Evolutionary conservation across 768 basidiomycete genomes (phyloP), one percentile per base, ranked within the genome.

Genomic region (Dendrothele bispora): DNA sequence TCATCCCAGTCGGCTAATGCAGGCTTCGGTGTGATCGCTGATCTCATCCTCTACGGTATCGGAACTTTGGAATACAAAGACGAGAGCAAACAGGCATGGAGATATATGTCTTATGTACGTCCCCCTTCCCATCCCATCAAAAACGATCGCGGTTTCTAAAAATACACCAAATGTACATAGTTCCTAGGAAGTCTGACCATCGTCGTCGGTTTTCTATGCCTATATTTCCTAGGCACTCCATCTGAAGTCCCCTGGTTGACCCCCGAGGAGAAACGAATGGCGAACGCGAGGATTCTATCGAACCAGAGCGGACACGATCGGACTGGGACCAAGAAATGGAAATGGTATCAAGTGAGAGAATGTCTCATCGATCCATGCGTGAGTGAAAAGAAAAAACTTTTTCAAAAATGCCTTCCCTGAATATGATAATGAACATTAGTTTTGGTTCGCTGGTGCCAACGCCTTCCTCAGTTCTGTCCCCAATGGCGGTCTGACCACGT

Each of bases 331-430:
- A 43, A 37, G 26, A 46, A 35, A 22, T 51, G 50, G 50, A 44
- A 51, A 25, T 51, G 50, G 50, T 22, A 46, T 21, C 50, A 51
- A 18, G 50, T 51, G n/a, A 39, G 20, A 18, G 50, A 51, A 20
- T 37, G 36, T 22, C 29, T 51, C 14, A 35, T 24, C 14, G 50
- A 51, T 24, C 50, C 50, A n/a, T 37, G n/a, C 37, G 45, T 46
- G 20, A 17, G 45, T 26, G 5, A n/a, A n/a, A n/a, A n/a, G n/a
- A n/a, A n/a, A n/a, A n/a, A n/a, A n/a, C n/a, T n/a, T n/a, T n/a
- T n/a, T n/a, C n/a, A n/a, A n/a, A n/a, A n/a, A n/a, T n/a, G n/a
- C n/a, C n/a, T n/a, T n/a, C n/a, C n/a, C n/a, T n/a, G n/a, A n/a
- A n/a, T n/a, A n/a, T n/a, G n/a, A n/a, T n/a, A n/a, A n/a, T n/a